Evolutionary conservation across 2,329 filamentous ascomycete species (phyloP), one percentile per base, ranked within the genome.

Genomic region (Phialophora macrospora): DNA sequence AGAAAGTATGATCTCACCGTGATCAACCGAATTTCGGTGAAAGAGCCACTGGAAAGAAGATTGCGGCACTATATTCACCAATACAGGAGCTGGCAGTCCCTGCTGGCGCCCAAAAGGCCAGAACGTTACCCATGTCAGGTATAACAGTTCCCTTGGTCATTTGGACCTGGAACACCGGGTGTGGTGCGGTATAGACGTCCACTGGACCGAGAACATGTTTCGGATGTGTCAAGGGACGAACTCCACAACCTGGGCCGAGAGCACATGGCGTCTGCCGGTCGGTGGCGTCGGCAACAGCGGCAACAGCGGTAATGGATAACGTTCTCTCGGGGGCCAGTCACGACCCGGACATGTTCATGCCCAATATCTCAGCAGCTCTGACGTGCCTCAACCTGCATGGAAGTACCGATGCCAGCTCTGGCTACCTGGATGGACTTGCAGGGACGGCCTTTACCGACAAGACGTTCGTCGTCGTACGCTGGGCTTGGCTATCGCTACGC

Each of bases 291-390:
- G 38, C 38, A 44, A n/a, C 34, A 46, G 32, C 22, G 38, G 55
- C 17, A 58, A 30, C 55, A n/a, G n/a, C n/a, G n/a, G n/a, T n/a
- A n/a, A n/a, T 48, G n/a, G 55, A 58, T 24, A 44, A 48, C 34
- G 20, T 58, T 28, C 55, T 46, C 20, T 44, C 41, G 12, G 11
- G 44, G 17, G 22, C 17, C 44, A 22, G 30, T 26, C 9, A 17
- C 30, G 38, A 58, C 20, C 55, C 20, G 12, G 44, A n/a, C 38
- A 9, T 28, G 11, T 58, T 58, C 55, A 46, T 48, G 17, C 38
- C 34, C 20, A 58, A 48, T 44, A 30, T 58, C 55, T 38, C 34
- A 17, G 9, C 3, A n/a, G 55, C 57, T 48, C 44, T 60, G 17
- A 60, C 44, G 12, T 49, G 17, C 22, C 57, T 60, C 41, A 34